Conservation (phyloP, 2,329 filamentous ascomycete species). For the Ophiostoma ips region DNA sequence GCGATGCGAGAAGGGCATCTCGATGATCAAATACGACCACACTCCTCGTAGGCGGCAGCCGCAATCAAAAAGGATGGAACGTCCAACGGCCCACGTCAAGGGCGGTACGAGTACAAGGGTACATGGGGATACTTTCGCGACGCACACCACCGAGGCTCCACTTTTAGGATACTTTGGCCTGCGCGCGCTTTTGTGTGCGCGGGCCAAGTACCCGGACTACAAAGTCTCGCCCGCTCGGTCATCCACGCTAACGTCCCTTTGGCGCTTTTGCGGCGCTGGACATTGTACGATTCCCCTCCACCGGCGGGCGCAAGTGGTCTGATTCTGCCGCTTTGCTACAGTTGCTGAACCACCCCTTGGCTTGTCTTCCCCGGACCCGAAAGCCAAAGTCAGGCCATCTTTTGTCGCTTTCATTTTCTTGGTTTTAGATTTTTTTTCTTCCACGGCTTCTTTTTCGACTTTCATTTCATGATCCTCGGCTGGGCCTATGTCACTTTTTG, state of each 20-base stretch:
- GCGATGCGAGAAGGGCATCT: too few species aligned
- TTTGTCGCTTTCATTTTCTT: conserved; percentile 7
- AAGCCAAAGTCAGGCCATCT: conserved; percentile 14
- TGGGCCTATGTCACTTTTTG: not conserved
- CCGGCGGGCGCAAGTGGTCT: conserved; percentile 12
- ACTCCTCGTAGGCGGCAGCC: not conserved
- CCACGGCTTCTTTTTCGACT: not conserved
- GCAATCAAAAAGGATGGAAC: not conserved
- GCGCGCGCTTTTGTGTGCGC: not conserved
- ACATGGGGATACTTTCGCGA: not conserved
- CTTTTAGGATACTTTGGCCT: not conserved
- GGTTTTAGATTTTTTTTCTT: not conserved
- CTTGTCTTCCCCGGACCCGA: conserved; percentile 10
- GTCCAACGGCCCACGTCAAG: too few species aligned
- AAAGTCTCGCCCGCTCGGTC: not conserved
- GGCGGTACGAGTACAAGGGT: not conserved
- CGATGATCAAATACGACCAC: not conserved
- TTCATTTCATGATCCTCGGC: too few species aligned
- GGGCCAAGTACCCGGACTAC: not conserved
- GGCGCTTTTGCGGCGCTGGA: conserved; percentile 7
- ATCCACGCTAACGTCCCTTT: conserved; percentile 6
- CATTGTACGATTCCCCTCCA: conserved; percentile 15
- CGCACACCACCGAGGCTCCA: not conserved
- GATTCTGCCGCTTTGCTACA: conserved; percentile 13
- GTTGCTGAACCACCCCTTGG: conserved; percentile 10